Evolutionary conservation across 768 basidiomycete species (phyloP), one percentile per base, ranked within the genome.

Genomic region (Myochromella boudieri): DNA sequence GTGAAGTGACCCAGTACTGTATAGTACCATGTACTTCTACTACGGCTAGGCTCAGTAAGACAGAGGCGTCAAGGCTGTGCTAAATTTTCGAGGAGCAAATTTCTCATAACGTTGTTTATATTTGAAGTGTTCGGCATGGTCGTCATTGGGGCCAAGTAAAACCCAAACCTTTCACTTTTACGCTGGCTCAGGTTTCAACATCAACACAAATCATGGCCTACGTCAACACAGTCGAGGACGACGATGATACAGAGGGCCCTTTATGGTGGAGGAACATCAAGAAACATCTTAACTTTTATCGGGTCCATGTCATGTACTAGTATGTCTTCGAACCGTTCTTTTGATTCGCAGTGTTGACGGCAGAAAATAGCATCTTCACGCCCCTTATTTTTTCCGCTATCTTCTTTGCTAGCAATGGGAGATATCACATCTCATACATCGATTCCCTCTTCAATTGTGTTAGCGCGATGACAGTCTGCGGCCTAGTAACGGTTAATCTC

Each of bases 381-480:
- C 94, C 95, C 2, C 73, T 97, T 53, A 68, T 94, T 44, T 79
- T 81, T 53, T 88, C 90, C 15, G 82, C 68, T 28, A 82, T 97
- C 42, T 80, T 97, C 59, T 97, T 89, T 59, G 91, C 82, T 20
- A 79, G 78, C 66, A 93, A 93, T 73, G 91, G 87, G 33, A 66
- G 69, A 37, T 79, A 78, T 57, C 82, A 77, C 36, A 77, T 93
- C 28, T 57, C 78, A 15, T 94, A 88, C 63, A 73, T 91, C 61
- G 91, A 94, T 60, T 76, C 81, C 4, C 75, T 93, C 26, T 94
- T 82, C 72, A 80, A 79, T 64, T 87, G 80, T 48, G 79, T 89
- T 59, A 87, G 82, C 63, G 81, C 87, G 11, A 81, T 91, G 72
- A 83, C 84, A 4, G 84, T 88, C 46, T 89, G 82, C 68, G 88